phyloP scores from a whole-genome alignment of 1,284 basidiomycete species.

The Mixia osmundae region DNA sequence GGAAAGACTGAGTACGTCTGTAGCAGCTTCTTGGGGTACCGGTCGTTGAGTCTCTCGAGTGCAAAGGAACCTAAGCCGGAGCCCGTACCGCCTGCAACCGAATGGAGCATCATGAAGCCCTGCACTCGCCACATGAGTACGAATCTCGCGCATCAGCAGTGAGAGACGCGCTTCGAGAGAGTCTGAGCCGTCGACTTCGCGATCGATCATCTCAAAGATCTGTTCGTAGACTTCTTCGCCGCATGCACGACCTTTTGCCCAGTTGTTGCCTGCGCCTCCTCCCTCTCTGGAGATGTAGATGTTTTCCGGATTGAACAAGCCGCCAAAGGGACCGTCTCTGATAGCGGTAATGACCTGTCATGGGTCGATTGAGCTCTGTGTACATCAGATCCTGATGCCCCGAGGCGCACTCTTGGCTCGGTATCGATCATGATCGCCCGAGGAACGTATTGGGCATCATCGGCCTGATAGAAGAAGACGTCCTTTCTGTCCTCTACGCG shows the following conservation, averaged over 20 bases:
- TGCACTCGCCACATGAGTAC: constrained; percentile 20
- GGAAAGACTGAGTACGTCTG: constrained; percentile 99
- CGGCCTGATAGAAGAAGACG: constrained; percentile 99
- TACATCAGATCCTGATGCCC: no score
- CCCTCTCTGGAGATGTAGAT: constrained; percentile 88
- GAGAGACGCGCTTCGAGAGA: constrained; percentile 57
- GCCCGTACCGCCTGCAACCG: constrained; percentile 94
- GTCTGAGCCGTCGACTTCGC: constrained; percentile 95
- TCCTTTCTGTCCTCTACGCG: constrained; percentile 56
- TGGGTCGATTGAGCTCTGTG: background rate
- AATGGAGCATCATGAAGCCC: constrained; percentile 98
- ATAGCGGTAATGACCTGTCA: constrained; percentile 90
- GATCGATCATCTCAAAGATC: constrained; percentile 96
- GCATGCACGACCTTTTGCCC: constrained; percentile 79
- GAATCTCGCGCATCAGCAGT: background rate
- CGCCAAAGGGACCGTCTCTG: constrained; percentile 67
- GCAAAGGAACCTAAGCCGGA: constrained; percentile 94
- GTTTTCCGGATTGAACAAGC: constrained; percentile 95
- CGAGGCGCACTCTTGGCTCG: constrained; percentile 61
- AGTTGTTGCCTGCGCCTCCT: constrained; percentile 95
- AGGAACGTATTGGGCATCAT: constrained; percentile 98
- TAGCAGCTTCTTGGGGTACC: constrained; percentile 95
- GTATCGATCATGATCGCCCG: constrained; percentile 88
- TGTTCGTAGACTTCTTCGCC: constrained; percentile 90
- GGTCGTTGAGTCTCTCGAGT: constrained; percentile 86